These are phyloP conservation scores for Coniochaeta sp. DNA, from an alignment of 2,329 filamentous ascomycete genomes.

Conservation along the genomic window DNA sequence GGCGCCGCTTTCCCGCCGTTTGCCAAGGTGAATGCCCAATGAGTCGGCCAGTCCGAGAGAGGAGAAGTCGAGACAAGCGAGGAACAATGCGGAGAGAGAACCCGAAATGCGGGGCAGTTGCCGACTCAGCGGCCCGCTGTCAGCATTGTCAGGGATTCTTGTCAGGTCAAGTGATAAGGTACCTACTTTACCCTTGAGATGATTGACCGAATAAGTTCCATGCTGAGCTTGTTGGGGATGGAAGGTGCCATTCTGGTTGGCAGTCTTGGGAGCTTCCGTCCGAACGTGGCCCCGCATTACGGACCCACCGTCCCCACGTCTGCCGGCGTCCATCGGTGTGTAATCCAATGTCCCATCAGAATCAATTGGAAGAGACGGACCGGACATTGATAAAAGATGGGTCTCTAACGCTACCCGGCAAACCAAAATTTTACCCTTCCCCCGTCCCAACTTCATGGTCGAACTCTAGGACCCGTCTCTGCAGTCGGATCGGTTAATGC, in stretches of 20 bases:
- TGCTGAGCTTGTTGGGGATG: background rate
- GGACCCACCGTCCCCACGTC: background rate
- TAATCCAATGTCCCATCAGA: background rate
- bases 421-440: background rate
- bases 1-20: background rate
- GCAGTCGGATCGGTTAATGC: background rate
- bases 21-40: background rate
- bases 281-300: background rate
- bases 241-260: background rate
- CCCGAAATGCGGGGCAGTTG: background rate
- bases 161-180: background rate
- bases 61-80: background rate
- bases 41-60: background rate
- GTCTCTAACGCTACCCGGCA: background rate
- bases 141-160: no score
- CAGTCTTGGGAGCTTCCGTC: background rate
- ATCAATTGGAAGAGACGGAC: background rate
- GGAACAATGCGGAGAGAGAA: background rate
- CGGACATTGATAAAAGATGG: background rate
- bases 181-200: no score
- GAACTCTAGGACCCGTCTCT: background rate
- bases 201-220: no score
- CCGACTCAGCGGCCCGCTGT: background rate
- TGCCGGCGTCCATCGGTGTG: background rate
- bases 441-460: background rate